Evolutionary conservation across 768 basidiomycete genomes (phyloP).

Genomic region (Cystoderma amianthinum): DNA sequence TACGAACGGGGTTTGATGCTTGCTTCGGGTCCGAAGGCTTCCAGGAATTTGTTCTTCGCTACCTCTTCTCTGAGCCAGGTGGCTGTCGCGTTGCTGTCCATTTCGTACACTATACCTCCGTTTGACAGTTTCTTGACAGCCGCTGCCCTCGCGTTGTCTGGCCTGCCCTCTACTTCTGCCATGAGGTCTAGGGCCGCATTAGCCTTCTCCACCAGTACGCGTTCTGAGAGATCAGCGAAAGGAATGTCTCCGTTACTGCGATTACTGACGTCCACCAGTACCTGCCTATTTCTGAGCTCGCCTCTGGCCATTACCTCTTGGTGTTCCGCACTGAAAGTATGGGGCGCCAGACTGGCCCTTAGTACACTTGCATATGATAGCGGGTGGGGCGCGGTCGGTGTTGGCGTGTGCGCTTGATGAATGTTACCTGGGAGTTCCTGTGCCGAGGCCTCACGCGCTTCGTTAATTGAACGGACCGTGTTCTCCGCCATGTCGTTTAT

Average conservation of each 20-base stretch:
- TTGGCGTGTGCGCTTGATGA: not conserved
- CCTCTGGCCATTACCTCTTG: not conserved
- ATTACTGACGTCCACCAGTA: not conserved
- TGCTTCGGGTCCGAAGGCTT: not conserved
- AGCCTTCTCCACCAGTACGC: not conserved
- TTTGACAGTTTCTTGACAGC: not conserved
- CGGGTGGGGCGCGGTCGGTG: not conserved
- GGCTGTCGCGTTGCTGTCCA: not conserved
- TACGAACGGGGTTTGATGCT: not conserved
- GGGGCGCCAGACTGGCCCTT: not conserved
- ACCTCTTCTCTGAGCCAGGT: not conserved
- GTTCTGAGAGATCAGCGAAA: not conserved
- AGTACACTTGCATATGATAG: not conserved
- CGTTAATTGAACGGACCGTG: not conserved
- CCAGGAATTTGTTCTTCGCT: not conserved
- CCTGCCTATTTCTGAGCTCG: not conserved
- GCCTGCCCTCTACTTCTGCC: not conserved
- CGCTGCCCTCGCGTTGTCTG: not conserved
- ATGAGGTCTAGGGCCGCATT: not conserved
- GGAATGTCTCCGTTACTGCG: not conserved
- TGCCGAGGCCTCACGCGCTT: not conserved
- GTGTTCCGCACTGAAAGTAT: not conserved
- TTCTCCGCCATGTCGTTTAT: too few species aligned
- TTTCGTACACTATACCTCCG: not conserved
- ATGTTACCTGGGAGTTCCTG: not conserved